phyloP scores from a whole-genome alignment of 805 yeast genomes.

The Zygoascus biomembranicola region DNA sequence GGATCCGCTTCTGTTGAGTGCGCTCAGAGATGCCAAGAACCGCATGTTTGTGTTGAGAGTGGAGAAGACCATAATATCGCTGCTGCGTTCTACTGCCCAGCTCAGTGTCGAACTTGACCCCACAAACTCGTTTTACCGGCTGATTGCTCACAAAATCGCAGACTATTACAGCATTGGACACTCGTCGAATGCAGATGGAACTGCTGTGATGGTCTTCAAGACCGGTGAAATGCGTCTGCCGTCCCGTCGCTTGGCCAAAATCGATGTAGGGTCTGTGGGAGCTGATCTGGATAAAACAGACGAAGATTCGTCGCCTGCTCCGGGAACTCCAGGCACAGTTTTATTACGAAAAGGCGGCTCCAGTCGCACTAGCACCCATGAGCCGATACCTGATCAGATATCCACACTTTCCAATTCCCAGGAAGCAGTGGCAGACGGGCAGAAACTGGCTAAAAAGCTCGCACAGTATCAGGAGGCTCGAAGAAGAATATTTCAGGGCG shows the following conservation, averaged over 20 bases:
- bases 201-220: constrained; percentile 38
- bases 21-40: constrained; percentile 39
- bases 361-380: not conserved
- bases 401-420: not conserved
- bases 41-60: constrained; percentile 41
- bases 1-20: constrained; percentile 29
- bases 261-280: not conserved
- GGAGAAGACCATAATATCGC: constrained; percentile 40
- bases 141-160: constrained; percentile 62
- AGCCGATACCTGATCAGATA: not conserved
- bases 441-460: constrained; percentile 13
- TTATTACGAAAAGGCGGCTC: not conserved
- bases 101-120: constrained; percentile 40
- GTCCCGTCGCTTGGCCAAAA: constrained; percentile 4
- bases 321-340: not conserved
- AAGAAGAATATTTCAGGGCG: constrained; percentile 31
- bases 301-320: not conserved
- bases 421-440: not conserved
- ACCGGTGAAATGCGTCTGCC: constrained; percentile 9
- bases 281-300: not conserved
- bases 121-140: constrained; percentile 60
- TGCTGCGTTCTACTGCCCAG: constrained; percentile 35
- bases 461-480: constrained; percentile 35
- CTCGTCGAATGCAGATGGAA: constrained; percentile 41
- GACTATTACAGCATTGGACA: constrained; percentile 59